Percentiles rank a stretch among this genome's conserved stretches.
Evolutionary conservation across 345 rosid species (phyloP).

Genomic region (Eucalyptus erythrocorys): DNA sequence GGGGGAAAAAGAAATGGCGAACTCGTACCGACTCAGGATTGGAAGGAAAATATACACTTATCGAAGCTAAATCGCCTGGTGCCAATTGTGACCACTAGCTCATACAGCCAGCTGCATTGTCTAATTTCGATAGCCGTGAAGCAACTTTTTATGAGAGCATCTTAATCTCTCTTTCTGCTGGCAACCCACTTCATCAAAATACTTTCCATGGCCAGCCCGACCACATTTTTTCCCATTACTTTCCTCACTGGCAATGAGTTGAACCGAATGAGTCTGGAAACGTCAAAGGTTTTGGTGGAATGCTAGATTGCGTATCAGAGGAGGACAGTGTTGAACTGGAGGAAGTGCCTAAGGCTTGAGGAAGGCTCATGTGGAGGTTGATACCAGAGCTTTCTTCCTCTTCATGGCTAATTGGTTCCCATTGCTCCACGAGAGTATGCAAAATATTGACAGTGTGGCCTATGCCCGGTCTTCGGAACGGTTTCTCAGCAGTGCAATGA

Average conservation of each 20-base stretch:
- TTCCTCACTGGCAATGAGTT: constrained; percentile 43
- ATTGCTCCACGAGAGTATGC: constrained; percentile 72
- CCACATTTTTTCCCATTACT: neutral
- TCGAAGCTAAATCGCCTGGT: neutral
- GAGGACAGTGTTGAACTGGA: constrained; percentile 34
- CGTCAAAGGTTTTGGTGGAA: constrained; percentile 42
- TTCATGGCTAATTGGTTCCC: constrained; percentile 65
- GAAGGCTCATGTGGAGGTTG: constrained; percentile 68
- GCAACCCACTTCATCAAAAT: neutral
- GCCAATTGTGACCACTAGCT: neutral
- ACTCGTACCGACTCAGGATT: neutral
- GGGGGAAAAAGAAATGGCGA: neutral
- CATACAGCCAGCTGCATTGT: neutral
- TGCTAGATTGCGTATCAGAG: constrained; percentile 58
- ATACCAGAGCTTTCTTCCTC: constrained; percentile 54
- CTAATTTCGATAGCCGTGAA: neutral
- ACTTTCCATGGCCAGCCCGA: neutral
- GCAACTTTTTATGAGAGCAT: neutral
- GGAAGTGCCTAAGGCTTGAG: constrained; percentile 68
- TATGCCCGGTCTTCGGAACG: constrained; percentile 81
- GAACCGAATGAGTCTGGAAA: constrained; percentile 57
- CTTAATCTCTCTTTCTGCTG: neutral
- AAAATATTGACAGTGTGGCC: constrained; percentile 69
- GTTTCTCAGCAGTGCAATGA: constrained; percentile 80
- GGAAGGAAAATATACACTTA: neutral